Percentiles rank a stretch among this genome's conserved stretches.
These are phyloP conservation scores for Agrocybe praecox DNA, from an alignment of 768 basidiomycete species.

Conservation along the genomic window DNA sequence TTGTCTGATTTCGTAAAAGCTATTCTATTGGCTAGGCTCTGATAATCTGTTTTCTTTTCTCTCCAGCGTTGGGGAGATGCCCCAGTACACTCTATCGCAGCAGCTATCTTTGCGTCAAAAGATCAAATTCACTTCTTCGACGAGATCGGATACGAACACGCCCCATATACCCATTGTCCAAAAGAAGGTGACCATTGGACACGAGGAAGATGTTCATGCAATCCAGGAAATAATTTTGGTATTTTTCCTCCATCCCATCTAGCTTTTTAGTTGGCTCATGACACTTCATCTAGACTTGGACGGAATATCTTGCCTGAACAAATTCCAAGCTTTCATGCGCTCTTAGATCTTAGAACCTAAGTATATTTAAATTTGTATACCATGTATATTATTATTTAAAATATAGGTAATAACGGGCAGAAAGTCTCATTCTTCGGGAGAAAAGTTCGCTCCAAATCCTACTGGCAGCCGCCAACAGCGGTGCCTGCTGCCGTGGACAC, in stretches of 20 bases:
- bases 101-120: slow-evolving; percentile 67
- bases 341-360: no score
- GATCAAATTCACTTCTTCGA: slow-evolving; percentile 81
- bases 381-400: no score
- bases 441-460: no score
- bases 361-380: no score
- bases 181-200: slow-evolving; percentile 44
- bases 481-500: no score
- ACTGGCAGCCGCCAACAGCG: no score
- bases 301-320: slow-evolving; percentile 52
- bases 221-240: slow-evolving; percentile 65
- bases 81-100: slow-evolving; percentile 84
- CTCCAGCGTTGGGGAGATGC: slow-evolving; percentile 82
- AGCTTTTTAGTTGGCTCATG: neutral
- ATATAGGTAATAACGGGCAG: no score
- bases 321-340: slow-evolving; percentile 42
- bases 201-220: slow-evolving; percentile 65
- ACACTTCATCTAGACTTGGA: slow-evolving; percentile 41
- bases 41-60: no score
- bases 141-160: slow-evolving; percentile 84
- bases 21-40: no score
- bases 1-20: slow-evolving; percentile 24
- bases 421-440: no score
- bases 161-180: slow-evolving; percentile 76
- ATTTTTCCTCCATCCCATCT: slow-evolving; percentile 20